Base-by-base conservation (phyloP, 2,329 filamentous ascomycete species). In the Hypocrella siamensis region DNA sequence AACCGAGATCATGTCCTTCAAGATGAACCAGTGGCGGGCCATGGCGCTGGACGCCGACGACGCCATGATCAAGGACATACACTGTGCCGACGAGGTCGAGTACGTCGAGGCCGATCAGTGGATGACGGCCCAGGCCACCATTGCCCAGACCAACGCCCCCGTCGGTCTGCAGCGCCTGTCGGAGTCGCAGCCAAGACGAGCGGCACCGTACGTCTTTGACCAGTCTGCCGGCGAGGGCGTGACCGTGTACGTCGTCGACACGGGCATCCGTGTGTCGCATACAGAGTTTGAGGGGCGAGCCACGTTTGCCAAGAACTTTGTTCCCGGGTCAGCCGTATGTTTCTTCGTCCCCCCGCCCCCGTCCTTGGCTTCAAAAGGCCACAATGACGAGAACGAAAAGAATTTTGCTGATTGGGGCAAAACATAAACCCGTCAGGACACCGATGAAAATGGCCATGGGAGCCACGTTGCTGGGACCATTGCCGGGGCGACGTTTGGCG, bases 191-290 rank as follows among this genome's bases (percentile, higher is more conserved):
- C 38, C 51, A 14, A 56, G 51, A 26, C 41, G 18, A 34, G 43
- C 21, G 40, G 15, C 9, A 6, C 7, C 43, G 11, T 57, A 57
- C 45, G 41, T 64, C 31, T 74, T 70, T 38, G 67, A 74, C 45
- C 51, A 53, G 35, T 57, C 55, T 10, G 64, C 61, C 16, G 70
- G 69, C 19, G 35, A 60, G 39, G 67, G 65, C n/a, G 66, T 70
- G 41, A 75, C 67, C 16, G 65, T 63, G 18, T 80, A 71, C 47
- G 54, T 80, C 17, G 65, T 80, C 26, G 75, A 80, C 51, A 78
- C 74, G 5, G 75, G 75, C 41, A 69, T 79, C 46, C 54, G 55
- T 33, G 53, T 55, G 24, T 57, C 59, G 5, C 75, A 80, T 51
- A 43, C 47, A 27, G 64, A 73, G 46, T 75, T 68, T 40, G 56